Conservation (phyloP, 2,329 filamentous ascomycete species). For the Claviceps paspali region DNA sequence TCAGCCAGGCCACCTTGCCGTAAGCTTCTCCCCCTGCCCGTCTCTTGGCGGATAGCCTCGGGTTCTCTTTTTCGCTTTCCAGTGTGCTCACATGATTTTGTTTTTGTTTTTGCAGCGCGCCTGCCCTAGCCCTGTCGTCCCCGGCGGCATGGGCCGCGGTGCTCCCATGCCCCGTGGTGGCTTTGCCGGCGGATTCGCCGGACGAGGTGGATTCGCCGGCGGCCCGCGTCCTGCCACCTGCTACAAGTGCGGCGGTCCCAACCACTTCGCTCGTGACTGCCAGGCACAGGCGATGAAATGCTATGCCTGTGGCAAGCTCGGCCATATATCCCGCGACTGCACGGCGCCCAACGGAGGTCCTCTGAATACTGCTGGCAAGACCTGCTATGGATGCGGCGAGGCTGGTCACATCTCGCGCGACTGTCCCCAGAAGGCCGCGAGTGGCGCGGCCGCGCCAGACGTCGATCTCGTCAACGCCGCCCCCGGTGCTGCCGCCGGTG, state of each 20-base stretch:
- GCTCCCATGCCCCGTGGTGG: constrained; percentile 56
- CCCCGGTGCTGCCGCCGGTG: constrained; percentile 26
- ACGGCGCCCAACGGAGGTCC: constrained; percentile 92
- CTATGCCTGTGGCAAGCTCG: constrained; percentile 91
- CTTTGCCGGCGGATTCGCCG: constrained; percentile 42
- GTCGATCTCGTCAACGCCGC: constrained; percentile 27
- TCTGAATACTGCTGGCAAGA: constrained; percentile 91
- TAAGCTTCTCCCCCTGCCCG: constrained; percentile 27
- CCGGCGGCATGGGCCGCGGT: constrained; percentile 47
- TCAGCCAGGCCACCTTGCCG: constrained; percentile 80
- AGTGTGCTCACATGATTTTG: constrained; percentile 7
- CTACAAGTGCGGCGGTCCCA: constrained; percentile 71
- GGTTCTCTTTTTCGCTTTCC: background rate
- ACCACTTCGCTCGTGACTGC: constrained; percentile 97
- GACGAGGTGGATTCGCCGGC: constrained; percentile 61
- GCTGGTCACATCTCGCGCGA: constrained; percentile 92
- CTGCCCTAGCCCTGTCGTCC: constrained; percentile 60
- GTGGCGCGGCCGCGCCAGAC: constrained; percentile 32
- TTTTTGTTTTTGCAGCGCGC: constrained; percentile 48
- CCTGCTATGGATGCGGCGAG: constrained; percentile 95
- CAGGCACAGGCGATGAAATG: constrained; percentile 98
- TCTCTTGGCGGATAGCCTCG: no score
- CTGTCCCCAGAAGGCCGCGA: constrained; percentile 59
- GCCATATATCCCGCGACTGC: constrained; percentile 87
- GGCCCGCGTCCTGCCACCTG: constrained; percentile 55